Base-by-base conservation (phyloP, 305 asterid genomes). In the Caryopteris hybrid region DNA sequence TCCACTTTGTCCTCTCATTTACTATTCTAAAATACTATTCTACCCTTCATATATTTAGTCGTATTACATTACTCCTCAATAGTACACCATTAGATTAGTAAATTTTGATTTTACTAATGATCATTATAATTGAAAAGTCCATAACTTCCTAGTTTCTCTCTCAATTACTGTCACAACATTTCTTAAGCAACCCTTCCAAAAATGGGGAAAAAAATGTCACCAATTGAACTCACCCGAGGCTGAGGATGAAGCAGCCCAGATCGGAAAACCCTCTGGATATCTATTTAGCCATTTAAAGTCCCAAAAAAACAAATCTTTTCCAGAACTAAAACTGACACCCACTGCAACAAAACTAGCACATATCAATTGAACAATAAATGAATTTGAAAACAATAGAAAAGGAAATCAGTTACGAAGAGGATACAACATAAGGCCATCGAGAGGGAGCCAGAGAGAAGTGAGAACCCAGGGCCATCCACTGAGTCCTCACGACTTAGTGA, bases 351-450 rank as follows among this genome's bases (percentile, higher is more conserved):
- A 56, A 57, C 7, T 21, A 55, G 31, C 27, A 51, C 27, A 12
- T 55, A 17, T 43, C 29, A 34, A 53, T 20, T 36, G 72, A 72
- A 43, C n/a, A n/a, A 57, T 4, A 52, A 21, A 38, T n/a, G 36
- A 20, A 39, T 21, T 53, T 8, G 12, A 20, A 46, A 46, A 36
- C 52, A 53, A 64, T 43, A 38, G 67, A 38, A 29, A 67, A 36
- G 10, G 27, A 54, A 53, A 20, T 27, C 66, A 8, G 8, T 60
- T n/a, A 20, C 12, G 27, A 42, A 14, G 38, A 80, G 96, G 93
- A 92, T 92, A 92, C 96, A 90, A 61, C 97, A 88, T 16, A 92
- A 82, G 14, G 98, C 96, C 97, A 90, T 88, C 20, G 98, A 92
- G 52, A 92, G 96, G 60, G 98, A 87, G 54, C 96, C 97, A 17